Evolutionary conservation across 1,284 basidiomycete species (phyloP), one percentile per base, ranked within the genome.

Genomic region (Entoloma clypeatum): DNA sequence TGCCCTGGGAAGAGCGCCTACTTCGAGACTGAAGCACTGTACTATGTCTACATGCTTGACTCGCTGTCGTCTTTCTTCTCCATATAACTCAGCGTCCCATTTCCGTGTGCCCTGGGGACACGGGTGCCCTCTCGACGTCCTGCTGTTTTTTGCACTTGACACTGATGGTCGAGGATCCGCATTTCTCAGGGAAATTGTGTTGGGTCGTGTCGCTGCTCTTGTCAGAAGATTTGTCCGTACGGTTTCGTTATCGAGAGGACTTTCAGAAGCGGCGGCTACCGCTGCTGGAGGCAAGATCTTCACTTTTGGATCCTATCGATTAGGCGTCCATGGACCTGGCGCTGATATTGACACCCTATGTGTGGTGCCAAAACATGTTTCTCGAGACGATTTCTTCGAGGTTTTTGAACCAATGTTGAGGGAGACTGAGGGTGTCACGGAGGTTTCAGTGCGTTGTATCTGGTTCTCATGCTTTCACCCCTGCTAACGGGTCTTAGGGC

Each of bases 291-390:
- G 95, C 50, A 95, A 98, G 71, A 98, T 99, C 61, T 99, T 94
- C 64, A 98, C 96, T 3, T 99, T 97, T 62, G 95, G 96, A 26
- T 96, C 93, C 38, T 95, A 95, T 72, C 81, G 90, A 51, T 72
- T 99, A 30, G 95, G 95, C 43, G 95, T 99, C 10, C 96, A 99
- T 64, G 92, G 92, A 9, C 95, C 96, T 24, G 91, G 92, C 7
- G 79, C 87, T 32, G 95, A 99, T 80, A 98, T 99, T 61, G 95
- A 99, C 70, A 98, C 94, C n/a, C 74, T 99, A 24, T 93, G 93
- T 61, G 95, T 99, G 19, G 96, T 96, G 21, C 95, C 95, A 4
- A 92, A 93, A 63, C 92, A 98, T 64, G 87, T 99, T 41, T 87
- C 86, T 49, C 77, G 92, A 49, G 93, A 97, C 56, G 92, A 99